These are phyloP conservation scores for Mortierella sp. DNA, from an alignment of 371 early-diverging fungal species.

Conservation along the genomic window DNA sequence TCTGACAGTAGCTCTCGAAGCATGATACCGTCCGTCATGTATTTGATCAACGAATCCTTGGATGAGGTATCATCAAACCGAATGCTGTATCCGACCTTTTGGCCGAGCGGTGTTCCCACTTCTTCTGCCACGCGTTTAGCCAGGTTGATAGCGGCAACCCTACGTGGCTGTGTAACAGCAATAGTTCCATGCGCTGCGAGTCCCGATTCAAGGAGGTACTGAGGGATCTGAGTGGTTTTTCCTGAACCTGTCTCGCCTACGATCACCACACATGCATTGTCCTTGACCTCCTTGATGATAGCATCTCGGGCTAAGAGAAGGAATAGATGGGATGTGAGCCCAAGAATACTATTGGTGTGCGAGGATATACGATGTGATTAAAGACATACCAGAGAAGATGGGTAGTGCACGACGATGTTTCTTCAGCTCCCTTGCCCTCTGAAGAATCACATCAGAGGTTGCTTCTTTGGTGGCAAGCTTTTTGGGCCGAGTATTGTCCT, in stretches of 20 bases:
- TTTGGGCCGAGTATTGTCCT: slow-evolving; percentile 17
- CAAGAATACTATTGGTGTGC: neutral
- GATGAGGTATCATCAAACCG: slow-evolving; percentile 95
- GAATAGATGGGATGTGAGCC: neutral
- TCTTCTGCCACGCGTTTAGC: slow-evolving; percentile 95
- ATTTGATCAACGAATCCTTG: slow-evolving; percentile 89
- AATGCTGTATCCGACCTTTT: slow-evolving; percentile 92
- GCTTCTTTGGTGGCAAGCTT: slow-evolving; percentile 30
- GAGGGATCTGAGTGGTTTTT: slow-evolving; percentile 87
- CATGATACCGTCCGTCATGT: slow-evolving; percentile 99
- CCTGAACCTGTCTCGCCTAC: slow-evolving; percentile 77
- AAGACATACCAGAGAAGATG: slow-evolving; percentile 53
- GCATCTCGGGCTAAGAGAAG: slow-evolving; percentile 62
- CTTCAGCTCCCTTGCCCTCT: slow-evolving; percentile 36
- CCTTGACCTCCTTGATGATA: slow-evolving; percentile 61
- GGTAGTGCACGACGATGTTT: slow-evolving; percentile 58
- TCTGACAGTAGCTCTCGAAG: slow-evolving; percentile 93
- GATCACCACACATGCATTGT: slow-evolving; percentile 66
- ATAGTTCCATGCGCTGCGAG: slow-evolving; percentile 76
- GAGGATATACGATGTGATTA: neutral
- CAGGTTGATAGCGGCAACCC: slow-evolving; percentile 98
- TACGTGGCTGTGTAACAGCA: slow-evolving; percentile 96
- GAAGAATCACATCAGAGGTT: slow-evolving; percentile 28
- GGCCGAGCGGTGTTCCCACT: slow-evolving; percentile 82
- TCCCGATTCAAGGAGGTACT: slow-evolving; percentile 85